phyloP scores from a whole-genome alignment of 2,329 filamentous ascomycete species.

The Penicillium sp. region DNA sequence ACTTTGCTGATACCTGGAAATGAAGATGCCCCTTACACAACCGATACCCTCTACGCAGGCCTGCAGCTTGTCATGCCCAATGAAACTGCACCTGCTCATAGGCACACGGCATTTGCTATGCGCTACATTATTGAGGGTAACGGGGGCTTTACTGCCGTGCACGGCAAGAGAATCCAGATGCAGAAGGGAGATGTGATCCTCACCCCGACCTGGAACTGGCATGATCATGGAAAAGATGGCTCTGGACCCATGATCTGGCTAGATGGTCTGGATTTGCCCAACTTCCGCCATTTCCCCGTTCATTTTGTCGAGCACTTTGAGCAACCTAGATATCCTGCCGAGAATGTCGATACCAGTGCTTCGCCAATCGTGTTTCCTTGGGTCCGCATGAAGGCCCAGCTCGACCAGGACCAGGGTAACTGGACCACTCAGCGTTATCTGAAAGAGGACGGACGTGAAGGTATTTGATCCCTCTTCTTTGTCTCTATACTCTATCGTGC shows the following conservation, averaged over 20 bases:
- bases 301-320: constrained; percentile 57
- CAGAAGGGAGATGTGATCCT: constrained; percentile 57
- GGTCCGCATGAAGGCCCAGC: constrained; percentile 43
- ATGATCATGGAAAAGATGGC: constrained; percentile 61
- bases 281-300: constrained; percentile 52
- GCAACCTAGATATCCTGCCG: constrained; percentile 51
- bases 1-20: not conserved
- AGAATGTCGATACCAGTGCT: constrained; percentile 41
- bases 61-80: constrained; percentile 59
- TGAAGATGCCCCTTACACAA: constrained; percentile 53
- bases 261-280: constrained; percentile 56
- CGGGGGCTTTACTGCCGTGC: constrained; percentile 59
- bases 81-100: constrained; percentile 56
- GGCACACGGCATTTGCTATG: constrained; percentile 58
- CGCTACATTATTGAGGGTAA: constrained; percentile 60
- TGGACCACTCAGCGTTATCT: constrained; percentile 37
- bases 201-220: constrained; percentile 61
- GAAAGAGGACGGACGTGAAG: constrained; percentile 35
- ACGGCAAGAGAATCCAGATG: constrained; percentile 55
- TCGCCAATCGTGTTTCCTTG: constrained; percentile 53
- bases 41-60: constrained; percentile 59
- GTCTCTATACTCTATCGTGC: not conserved
- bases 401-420: constrained; percentile 37
- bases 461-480: constrained; percentile 15
- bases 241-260: constrained; percentile 58